Evolutionary conservation across 257 asterid species (phyloP).

Genomic region (Solanum verrucosum): DNA sequence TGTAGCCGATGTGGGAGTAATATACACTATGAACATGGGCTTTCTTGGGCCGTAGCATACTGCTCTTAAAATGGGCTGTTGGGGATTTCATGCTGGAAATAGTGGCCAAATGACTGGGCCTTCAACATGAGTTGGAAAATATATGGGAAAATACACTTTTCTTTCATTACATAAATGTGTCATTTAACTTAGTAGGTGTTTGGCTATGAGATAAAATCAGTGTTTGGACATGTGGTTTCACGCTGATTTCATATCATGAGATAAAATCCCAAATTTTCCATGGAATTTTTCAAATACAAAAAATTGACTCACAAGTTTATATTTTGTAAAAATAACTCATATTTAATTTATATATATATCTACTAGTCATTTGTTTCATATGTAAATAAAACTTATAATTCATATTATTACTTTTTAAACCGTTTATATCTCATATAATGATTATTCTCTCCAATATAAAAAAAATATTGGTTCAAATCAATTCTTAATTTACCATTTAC

Average conservation of each 20-base stretch:
- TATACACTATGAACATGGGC: not conserved
- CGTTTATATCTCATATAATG: too few relatives aligned
- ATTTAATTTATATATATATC: too few relatives aligned
- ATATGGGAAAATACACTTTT: not conserved
- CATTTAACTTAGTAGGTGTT: not conserved
- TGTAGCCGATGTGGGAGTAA: not conserved
- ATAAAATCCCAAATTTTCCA: not conserved
- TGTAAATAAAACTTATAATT: too few relatives aligned
- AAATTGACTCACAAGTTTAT: not conserved
- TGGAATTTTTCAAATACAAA: not conserved
- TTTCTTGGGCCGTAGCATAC: not conserved
- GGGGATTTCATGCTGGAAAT: not conserved
- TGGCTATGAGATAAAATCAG: not conserved
- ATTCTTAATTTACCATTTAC: not conserved
- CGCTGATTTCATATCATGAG: too few relatives aligned
- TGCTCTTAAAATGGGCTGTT: not conserved
- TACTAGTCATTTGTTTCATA: not conserved
- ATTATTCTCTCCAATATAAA: too few relatives aligned
- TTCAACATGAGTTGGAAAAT: not conserved
- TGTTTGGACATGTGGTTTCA: too few relatives aligned
- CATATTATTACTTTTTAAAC: not conserved
- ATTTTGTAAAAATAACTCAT: not conserved
- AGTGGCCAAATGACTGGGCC: not conserved
- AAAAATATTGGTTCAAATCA: not conserved
- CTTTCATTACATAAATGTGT: not conserved